phyloP scores from a whole-genome alignment of 2,329 filamentous ascomycete species.

The Arthrinium puccinioides region DNA sequence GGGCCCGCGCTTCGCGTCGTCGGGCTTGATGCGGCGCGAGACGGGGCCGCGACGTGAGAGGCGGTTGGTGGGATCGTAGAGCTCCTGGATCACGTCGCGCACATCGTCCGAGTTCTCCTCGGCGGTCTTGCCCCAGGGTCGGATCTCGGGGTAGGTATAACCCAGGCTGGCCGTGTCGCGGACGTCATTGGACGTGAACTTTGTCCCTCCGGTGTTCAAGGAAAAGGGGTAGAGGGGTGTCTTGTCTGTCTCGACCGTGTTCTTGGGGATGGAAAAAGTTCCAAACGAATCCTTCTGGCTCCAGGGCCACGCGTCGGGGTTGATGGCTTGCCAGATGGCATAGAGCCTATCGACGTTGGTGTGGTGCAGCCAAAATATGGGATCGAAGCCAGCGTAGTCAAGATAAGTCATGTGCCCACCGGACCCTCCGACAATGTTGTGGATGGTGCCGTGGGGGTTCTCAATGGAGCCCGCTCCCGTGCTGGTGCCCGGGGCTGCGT shows the following conservation, averaged over 20 bases:
- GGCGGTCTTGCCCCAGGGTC: conserved; percentile 1
- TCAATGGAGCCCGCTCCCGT: conserved; percentile 9
- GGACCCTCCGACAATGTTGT: conserved; percentile 8
- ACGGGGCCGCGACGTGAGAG: neutral
- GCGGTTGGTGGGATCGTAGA: conserved; percentile 3
- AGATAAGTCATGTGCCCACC: conserved; percentile 17
- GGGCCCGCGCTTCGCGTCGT: neutral
- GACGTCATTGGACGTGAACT: conserved; percentile 3
- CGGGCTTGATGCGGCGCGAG: no score
- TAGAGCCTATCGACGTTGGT: conserved; percentile 16
- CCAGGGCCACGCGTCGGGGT: conserved; percentile 8
- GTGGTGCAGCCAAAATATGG: conserved; percentile 17
- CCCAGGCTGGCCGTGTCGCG: neutral
- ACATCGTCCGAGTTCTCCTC: conserved; percentile 1
- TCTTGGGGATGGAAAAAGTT: neutral
- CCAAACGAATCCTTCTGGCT: neutral
- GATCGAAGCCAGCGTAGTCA: conserved; percentile 17
- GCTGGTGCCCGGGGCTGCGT: conserved; percentile 1
- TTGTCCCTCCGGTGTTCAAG: neutral
- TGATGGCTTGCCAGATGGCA: conserved; percentile 18
- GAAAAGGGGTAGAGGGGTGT: conserved; percentile 1
- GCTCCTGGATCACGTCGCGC: neutral
- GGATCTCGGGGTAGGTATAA: conserved; percentile 5
- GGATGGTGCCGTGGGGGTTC: conserved; percentile 17
- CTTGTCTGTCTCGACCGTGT: neutral